Conservation (phyloP, 1,139 yeast species). For the Diutina ranongensis region DNA sequence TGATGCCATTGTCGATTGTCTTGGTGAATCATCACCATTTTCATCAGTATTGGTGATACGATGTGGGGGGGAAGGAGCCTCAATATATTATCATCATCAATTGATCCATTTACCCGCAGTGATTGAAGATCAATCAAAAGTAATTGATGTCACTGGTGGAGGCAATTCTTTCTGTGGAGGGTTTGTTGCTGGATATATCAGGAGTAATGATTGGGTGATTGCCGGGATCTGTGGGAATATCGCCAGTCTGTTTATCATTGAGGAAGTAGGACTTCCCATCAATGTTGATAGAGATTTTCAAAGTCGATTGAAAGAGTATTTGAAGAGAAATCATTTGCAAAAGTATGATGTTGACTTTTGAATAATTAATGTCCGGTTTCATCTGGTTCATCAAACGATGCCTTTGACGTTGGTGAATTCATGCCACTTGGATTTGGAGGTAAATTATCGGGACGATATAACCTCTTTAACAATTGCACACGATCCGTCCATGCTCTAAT, state of each 20-base stretch:
- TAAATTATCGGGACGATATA: constrained; percentile 13
- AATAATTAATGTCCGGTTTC: too few species aligned
- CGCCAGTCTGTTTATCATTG: constrained; percentile 72
- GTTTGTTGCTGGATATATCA: constrained; percentile 46
- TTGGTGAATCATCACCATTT: too few species aligned
- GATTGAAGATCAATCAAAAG: constrained; percentile 39
- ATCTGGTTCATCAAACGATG: too few species aligned
- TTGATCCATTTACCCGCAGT: constrained; percentile 54
- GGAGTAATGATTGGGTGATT: constrained; percentile 35
- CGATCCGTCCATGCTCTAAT: constrained; percentile 40
- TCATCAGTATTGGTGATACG: constrained; percentile 55
- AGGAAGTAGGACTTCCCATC: constrained; percentile 62
- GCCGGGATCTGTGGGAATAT: constrained; percentile 64
- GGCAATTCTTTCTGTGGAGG: constrained; percentile 89
- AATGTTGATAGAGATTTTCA: background rate
- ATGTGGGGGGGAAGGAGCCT: constrained; percentile 64
- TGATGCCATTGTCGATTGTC: constrained; percentile 29
- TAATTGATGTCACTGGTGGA: constrained; percentile 88
- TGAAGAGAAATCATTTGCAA: too few species aligned
- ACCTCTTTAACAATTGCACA: constrained; percentile 22
- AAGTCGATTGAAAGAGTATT: background rate
- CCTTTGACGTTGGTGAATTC: too few species aligned
- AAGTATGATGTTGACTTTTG: too few species aligned
- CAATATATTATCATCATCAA: constrained; percentile 12
- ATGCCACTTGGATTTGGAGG: too few species aligned